Evolutionary conservation across 495 filamentous ascomycete genomes (phyloP).

Genomic region (Hyaloscypha bicolor): DNA sequence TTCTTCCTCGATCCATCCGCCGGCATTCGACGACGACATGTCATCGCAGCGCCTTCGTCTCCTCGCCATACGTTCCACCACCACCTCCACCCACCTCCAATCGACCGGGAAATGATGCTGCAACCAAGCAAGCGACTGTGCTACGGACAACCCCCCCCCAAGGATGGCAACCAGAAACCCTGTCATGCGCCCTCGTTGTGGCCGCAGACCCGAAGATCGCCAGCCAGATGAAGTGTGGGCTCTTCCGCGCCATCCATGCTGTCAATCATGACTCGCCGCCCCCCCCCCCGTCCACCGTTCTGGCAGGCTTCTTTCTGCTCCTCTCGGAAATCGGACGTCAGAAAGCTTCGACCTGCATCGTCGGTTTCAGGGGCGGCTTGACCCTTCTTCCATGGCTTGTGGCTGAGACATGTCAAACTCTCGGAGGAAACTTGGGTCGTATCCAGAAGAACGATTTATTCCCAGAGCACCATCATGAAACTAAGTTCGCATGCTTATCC

Average conservation of each 20-base stretch:
- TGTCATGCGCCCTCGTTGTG: not conserved
- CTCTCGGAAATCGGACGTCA: not conserved
- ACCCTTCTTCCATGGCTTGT: not conserved
- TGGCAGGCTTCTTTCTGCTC: not conserved
- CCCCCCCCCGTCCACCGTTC: not conserved
- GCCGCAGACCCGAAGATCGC: not conserved
- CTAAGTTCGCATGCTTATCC: not conserved
- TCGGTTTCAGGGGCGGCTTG: not conserved
- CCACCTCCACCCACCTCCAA: too few species aligned
- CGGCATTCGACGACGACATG: not conserved
- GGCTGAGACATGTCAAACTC: not conserved
- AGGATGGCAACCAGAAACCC: too few species aligned
- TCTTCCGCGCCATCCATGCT: not conserved
- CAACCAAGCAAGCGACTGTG: too few species aligned
- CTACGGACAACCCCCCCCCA: too few species aligned
- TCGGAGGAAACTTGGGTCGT: not conserved
- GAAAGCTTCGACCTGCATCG: not conserved
- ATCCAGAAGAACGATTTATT: not conserved
- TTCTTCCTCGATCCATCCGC: not conserved
- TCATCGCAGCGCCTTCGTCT: too few species aligned
- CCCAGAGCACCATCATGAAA: not conserved
- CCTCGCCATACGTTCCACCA: too few species aligned
- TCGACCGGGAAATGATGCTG: too few species aligned
- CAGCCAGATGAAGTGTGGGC: not conserved
- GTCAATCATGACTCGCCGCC: not conserved